Evolutionary conservation across 176 grass and related monocot genomes (phyloP), one percentile per base, ranked within the genome.

Genomic region (Eragrostis curvula): DNA sequence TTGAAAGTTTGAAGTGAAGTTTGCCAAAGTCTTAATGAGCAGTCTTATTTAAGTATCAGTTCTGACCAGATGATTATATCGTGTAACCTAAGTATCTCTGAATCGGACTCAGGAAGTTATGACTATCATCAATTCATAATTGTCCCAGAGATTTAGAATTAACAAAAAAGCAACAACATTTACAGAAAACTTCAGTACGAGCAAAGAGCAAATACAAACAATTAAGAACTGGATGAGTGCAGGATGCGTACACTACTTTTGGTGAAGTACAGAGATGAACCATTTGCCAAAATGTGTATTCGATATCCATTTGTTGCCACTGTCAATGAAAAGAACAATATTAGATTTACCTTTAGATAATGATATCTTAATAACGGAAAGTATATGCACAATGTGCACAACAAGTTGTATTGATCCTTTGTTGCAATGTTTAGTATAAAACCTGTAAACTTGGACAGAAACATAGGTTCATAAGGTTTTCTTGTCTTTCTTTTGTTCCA

Each of bases 221-320:
- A 87, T 85, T 59, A 71, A 73, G 72, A 88, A 62, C 39, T 85
- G 51, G 50, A 85, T 84, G 83, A 71, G 83, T 70, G 85, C 86
- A 88, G 63, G 64, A 92, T 85, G 83, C 96, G 39, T 96, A 99
- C 96, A 99, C 96, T 89, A 99, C 80, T 99, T 99, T 96, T 20
- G 90, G 96, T 75, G 96, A 96, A 83, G 93, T 99, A 92, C 93
- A 99, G 53, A 99, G 96, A 91, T 99, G 84, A 80, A 99, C 93
- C 96, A 99, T 99, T 96, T 99, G 96, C 96, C 96, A 99, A 88
- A 99, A 96, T 58, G 96, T 96, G 83, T 99, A 99, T 87, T 99
- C 93, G 21, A 96, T 90, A 78, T 99, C 96, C 96, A 99, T 99
- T 98, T 99, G 96, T 90, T 96, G 96, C 96, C 96, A 99, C 96